Conservation (phyloP, 2,329 filamentous ascomycete species). For the Seiridium unicorne region DNA sequence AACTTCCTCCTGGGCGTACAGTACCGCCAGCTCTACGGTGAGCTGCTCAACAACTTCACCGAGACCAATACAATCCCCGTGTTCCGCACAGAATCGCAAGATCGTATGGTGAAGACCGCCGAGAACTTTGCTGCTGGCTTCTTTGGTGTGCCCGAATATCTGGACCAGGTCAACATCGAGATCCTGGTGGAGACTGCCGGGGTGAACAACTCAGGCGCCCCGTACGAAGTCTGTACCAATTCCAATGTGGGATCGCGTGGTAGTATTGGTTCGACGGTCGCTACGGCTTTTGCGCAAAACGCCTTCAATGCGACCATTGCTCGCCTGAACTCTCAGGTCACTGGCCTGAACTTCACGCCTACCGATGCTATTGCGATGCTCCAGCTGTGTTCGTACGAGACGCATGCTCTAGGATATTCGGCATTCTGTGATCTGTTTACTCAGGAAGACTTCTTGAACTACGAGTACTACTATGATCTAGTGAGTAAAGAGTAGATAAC, state of each 20-base stretch:
- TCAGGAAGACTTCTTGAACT: slow-evolving; percentile 39
- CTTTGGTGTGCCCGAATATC: slow-evolving; percentile 31
- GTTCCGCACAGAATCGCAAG: slow-evolving; percentile 30
- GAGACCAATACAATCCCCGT: slow-evolving; percentile 34
- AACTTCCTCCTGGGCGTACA: slow-evolving; percentile 37
- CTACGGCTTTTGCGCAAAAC: slow-evolving; percentile 19
- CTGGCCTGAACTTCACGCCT: slow-evolving; percentile 27
- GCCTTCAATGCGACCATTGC: slow-evolving; percentile 27
- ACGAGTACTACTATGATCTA: slow-evolving; percentile 41
- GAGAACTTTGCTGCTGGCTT: slow-evolving; percentile 31
- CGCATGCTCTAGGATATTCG: slow-evolving; percentile 37
- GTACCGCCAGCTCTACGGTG: slow-evolving; percentile 39
- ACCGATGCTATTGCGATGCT: slow-evolving; percentile 37
- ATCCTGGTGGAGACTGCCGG: slow-evolving; percentile 28
- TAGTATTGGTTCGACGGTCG: slow-evolving; percentile 20
- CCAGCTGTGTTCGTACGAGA: slow-evolving; percentile 33
- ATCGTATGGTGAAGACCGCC: slow-evolving; percentile 31
- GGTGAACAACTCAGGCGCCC: slow-evolving; percentile 28
- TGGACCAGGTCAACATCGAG: slow-evolving; percentile 30
- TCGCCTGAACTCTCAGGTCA: slow-evolving; percentile 26
- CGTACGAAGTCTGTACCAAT: slow-evolving; percentile 26
- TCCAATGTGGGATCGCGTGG: slow-evolving; percentile 19
- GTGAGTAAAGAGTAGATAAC: slow-evolving; percentile 19
- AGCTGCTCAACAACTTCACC: slow-evolving; percentile 42
- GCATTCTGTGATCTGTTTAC: slow-evolving; percentile 39